phyloP scores from a whole-genome alignment of 75 land plant genomes.

The Pinus tabuliformis region DNA sequence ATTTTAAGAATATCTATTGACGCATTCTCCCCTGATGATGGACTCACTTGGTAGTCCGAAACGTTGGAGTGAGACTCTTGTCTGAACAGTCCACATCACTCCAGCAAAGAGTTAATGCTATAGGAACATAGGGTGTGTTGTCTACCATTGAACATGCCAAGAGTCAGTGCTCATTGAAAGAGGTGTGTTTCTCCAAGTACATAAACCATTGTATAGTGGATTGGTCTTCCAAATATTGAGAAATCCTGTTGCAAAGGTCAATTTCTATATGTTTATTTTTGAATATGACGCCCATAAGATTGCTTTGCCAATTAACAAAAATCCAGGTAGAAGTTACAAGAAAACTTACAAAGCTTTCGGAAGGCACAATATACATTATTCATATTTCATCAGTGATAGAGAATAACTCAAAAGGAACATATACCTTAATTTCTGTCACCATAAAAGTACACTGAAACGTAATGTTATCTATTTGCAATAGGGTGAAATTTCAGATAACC shows the following conservation, averaged over 20 bases:
- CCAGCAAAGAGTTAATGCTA: background rate
- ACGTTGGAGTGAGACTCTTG: background rate
- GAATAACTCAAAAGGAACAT: background rate
- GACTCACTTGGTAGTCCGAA: too few relatives aligned
- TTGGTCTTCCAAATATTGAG: background rate
- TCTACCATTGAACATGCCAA: background rate
- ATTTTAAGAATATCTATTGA: too few relatives aligned
- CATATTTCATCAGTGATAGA: background rate
- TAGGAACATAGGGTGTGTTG: background rate
- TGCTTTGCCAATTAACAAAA: too few relatives aligned
- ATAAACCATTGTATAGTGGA: background rate
- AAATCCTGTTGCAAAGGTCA: too few relatives aligned
- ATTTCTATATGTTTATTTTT: too few relatives aligned
- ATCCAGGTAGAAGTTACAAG: background rate
- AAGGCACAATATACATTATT: background rate
- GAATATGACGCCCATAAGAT: too few relatives aligned
- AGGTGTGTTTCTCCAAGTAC: background rate
- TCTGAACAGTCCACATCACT: background rate
- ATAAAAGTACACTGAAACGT: background rate
- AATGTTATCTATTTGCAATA: background rate
- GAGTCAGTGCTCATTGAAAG: background rate
- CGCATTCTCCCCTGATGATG: too few relatives aligned
- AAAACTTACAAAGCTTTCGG: background rate
- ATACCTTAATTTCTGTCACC: background rate
- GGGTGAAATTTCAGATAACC: constrained; percentile 29